These are phyloP conservation scores for Talaromyces sp. DNA, from an alignment of 2,329 filamentous ascomycete species.

Conservation along the genomic window DNA sequence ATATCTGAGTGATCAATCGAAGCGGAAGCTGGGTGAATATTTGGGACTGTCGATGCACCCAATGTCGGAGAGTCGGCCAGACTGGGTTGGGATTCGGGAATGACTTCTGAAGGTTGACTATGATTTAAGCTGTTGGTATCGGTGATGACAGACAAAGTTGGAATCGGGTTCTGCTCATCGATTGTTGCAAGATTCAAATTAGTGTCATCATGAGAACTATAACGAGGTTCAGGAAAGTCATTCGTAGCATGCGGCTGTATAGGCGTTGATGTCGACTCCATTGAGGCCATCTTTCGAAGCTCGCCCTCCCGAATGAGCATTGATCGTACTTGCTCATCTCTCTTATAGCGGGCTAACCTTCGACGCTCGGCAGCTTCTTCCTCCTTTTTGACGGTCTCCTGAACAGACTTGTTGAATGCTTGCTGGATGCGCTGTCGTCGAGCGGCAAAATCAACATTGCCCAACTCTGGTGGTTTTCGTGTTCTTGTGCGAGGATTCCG, in stretches of 20 bases:
- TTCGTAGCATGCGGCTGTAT: background rate
- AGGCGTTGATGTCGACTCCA: slow-evolving; percentile 16
- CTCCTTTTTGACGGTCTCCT: slow-evolving; percentile 61
- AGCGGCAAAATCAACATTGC: slow-evolving; percentile 80
- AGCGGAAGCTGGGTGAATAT: slow-evolving; percentile 19
- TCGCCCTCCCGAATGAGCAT: slow-evolving; percentile 26
- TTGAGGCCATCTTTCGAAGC: slow-evolving; percentile 20
- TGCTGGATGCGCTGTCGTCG: slow-evolving; percentile 77
- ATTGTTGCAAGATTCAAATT: background rate
- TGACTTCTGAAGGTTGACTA: background rate
- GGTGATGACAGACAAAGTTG: slow-evolving; percentile 13
- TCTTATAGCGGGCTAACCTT: slow-evolving; percentile 39
- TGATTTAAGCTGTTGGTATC: background rate
- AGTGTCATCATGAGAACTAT: background rate
- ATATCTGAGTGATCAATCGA: slow-evolving; percentile 37
- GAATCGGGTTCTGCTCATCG: background rate
- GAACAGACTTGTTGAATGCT: slow-evolving; percentile 79
- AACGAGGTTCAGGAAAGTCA: background rate
- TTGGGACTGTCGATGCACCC: slow-evolving; percentile 25
- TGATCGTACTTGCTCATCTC: slow-evolving; percentile 48
- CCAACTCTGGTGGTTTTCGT: slow-evolving; percentile 58
- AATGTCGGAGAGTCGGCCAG: slow-evolving; percentile 43
- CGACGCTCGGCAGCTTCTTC: slow-evolving; percentile 53
- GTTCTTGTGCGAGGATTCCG: slow-evolving; percentile 34
- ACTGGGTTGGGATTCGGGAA: background rate